Base-by-base conservation (phyloP, 2,329 filamentous ascomycete genomes). In the Penicillium sp. region DNA sequence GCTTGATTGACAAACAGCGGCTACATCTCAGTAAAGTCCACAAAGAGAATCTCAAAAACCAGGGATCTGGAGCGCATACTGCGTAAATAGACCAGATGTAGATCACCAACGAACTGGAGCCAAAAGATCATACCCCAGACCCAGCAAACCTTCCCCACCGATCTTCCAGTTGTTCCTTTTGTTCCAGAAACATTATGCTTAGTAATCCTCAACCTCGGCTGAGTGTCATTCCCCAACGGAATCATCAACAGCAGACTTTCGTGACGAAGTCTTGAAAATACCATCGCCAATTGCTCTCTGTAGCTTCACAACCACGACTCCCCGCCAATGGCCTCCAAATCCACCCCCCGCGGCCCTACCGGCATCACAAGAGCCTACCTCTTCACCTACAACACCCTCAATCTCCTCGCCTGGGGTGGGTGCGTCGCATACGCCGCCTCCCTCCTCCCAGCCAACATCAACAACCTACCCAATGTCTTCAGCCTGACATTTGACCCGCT, bases 371-470 rank as follows among this genome's bases (percentile, higher is more conserved):
- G 78, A 52, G 78, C 77, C 69, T 96, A 97, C 78, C 85, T 97
- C 50, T 82, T 92, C 68, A 78, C 86, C 65, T 99, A 97, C 83
- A 97, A 97, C 77, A 81, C 86, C 66, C 69, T 87, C 61, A 95
- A 88, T 49, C 85, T 91, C 57, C 71, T 86, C 21, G 83, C 93
- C 49, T 99, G 94, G 94, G 76, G 83, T 39, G 83, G 85, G 16
- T 86, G 97, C 50, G 84, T 97, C 39, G 82, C 84, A 51, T 85
- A 90, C 56, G 87, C 89, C 2, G 66, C 86, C 24, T 75, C 86
- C 51, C 81, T 88, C 21, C 70, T 80, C 21, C 64, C 79, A 22
- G 72, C 77, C n/a, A 67, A 75, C 36, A 83, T 84, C 8, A 78
- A 81, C 14, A 74, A 77, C 29, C 60, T 75, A 2, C 62, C 73